Conservation (phyloP, 352 stramenopile genomes). For the Phytophthora hybrid region DNA sequence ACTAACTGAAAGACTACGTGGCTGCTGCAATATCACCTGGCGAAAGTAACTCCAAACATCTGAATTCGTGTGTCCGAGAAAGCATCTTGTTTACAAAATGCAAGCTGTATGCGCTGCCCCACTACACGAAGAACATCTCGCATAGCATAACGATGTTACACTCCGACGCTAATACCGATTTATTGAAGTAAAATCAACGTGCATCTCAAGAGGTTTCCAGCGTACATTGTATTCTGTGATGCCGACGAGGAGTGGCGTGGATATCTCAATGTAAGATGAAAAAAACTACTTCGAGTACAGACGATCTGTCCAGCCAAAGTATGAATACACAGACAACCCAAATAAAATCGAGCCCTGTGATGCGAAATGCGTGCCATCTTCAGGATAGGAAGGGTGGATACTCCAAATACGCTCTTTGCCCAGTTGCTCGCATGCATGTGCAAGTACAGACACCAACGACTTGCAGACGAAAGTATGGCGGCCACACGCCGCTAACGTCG, state of each 20-base stretch:
- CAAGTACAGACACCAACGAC: constrained; percentile 1
- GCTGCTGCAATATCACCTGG: not conserved
- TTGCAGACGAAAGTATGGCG: not conserved
- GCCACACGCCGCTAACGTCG: not conserved
- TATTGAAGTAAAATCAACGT: constrained; percentile 2
- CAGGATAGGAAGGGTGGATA: constrained; percentile 25
- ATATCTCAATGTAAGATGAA: not conserved
- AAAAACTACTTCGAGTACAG: not conserved
- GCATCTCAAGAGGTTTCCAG: not conserved
- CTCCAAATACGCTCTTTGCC: not conserved
- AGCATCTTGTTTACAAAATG: constrained; percentile 26
- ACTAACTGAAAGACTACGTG: no score
- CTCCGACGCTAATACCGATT: not conserved
- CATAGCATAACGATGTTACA: not conserved
- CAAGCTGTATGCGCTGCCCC: not conserved
- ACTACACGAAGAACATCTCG: not conserved
- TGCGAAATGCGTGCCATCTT: constrained; percentile 29
- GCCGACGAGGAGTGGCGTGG: not conserved
- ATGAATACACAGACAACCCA: not conserved
- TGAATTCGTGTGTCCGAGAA: constrained; percentile 13
- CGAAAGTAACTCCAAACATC: constrained; percentile 13
- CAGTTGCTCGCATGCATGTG: not conserved
- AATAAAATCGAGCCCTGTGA: not conserved
- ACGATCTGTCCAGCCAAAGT: not conserved
- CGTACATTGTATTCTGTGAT: constrained; percentile 2